Base-by-base conservation (phyloP, 2,329 filamentous ascomycete genomes). In the Eurotiales sp. region DNA sequence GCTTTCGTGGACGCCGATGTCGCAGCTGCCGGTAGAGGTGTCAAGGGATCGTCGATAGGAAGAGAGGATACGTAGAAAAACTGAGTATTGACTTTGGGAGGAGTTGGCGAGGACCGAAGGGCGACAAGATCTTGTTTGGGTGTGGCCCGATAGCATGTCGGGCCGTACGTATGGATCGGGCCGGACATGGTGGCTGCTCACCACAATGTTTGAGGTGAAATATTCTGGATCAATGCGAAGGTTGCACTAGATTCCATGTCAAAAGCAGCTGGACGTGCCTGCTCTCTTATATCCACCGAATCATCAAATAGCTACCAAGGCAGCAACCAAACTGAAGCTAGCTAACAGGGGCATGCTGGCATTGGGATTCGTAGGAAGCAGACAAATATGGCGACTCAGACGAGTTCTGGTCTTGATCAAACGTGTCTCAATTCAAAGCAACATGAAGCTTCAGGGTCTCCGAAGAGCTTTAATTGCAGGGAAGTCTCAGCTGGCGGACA, bases 41-140 rank as follows among this genome's bases (percentile, higher is more conserved):
- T 89, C n/a, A 95, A 78, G 21, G 89, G 89, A 63, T 96, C 90
- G 63, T 96, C 90, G 64, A 96, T 90, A 25, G 90, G 86, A 45
- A 92, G 80, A 11, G 84, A 76, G 10, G 90, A 93, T 12, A 84
- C 81, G 69, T 95, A 96, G 71, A 96, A 96, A 73, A 90, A 96
- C 56, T 90, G 88, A 19, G 86, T 79, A 27, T 78, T 76, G 49
- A 87, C 68, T 22, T 59, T 64, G 0, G 81, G 77, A 14, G 87
- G 86, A 21, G 80, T 76, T 48, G 72, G 75, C 49, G 59, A 63
- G 15, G 61, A 58, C 40, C 63, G 60, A 52, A 66, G 63, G 40
- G 64, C 61, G 36, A 63, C 54, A n/a, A 61, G 61, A 36, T 68
- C 61, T 11, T 68, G 60, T 25, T 65, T 61, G 43, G 66, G 64